Conservation (phyloP, 2,329 filamentous ascomycete genomes). For the Penicillium janthinellum region DNA sequence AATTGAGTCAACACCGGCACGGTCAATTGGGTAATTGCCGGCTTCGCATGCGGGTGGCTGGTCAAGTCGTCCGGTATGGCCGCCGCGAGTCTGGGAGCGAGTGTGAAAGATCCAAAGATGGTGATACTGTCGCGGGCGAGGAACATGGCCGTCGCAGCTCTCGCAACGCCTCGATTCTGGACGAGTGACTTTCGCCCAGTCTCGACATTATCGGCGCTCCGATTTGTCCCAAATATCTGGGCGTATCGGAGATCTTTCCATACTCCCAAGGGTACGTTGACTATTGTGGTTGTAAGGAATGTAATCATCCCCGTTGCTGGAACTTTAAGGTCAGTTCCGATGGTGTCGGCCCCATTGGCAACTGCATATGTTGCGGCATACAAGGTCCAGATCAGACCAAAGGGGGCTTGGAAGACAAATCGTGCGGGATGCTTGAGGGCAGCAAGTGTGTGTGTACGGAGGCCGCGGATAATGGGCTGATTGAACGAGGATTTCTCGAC, state of each 20-base stretch:
- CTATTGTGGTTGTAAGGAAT: constrained; percentile 57
- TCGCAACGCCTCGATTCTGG: constrained; percentile 17
- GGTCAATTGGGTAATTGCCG: constrained; percentile 64
- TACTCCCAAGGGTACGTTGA: constrained; percentile 34
- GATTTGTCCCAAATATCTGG: constrained; percentile 71
- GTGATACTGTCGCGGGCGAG: constrained; percentile 78
- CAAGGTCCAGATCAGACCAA: constrained; percentile 51
- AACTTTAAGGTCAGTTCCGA: constrained; percentile 59
- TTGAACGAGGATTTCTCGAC: constrained; percentile 30
- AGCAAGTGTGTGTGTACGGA: constrained; percentile 22
- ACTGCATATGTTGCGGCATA: constrained; percentile 86
- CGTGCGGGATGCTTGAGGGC: constrained; percentile 25
- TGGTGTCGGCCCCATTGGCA: constrained; percentile 80
- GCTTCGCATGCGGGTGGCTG: constrained; percentile 25
- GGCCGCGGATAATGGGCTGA: constrained; percentile 24
- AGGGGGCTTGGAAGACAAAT: constrained; percentile 42
- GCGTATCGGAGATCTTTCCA: constrained; percentile 42
- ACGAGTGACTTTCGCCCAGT: constrained; percentile 46
- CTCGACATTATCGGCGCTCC: constrained; percentile 61
- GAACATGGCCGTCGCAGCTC: constrained; percentile 59
- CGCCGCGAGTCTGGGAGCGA: constrained; percentile 26
- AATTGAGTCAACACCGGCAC: constrained; percentile 77
- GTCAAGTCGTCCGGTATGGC: constrained; percentile 28
- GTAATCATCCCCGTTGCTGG: constrained; percentile 61
- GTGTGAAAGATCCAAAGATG: constrained; percentile 61